Base-by-base conservation (phyloP, 2,329 filamentous ascomycete genomes). In the Raffaelea arxii region DNA sequence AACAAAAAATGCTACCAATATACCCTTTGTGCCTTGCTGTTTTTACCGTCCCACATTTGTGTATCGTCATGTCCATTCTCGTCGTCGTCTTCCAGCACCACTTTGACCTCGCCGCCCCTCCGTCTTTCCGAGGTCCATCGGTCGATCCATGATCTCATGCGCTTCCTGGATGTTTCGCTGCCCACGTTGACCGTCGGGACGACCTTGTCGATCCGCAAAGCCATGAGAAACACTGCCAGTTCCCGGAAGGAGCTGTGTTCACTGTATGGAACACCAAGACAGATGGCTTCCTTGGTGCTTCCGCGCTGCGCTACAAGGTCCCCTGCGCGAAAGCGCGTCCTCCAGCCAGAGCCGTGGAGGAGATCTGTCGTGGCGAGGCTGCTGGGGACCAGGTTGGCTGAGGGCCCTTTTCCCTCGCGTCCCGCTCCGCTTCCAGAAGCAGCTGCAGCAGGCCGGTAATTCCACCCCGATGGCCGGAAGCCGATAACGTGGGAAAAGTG, bases 171-270 rank as follows among this genome's bases (percentile, higher is more conserved):
- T 46, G 66, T 62, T 49, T 80, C 78, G 56, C 72, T 80, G 2
- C 78, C 78, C 1, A 83, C 75, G 48, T 98, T 97, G 4, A 98
- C 92, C 0, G 92, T 98, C 0, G 92, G 92, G 16, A 98, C 84
- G 6, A 98, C 78, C 64, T 83, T 86, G 53, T 91, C 89, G 53
- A 98, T 94, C 47, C 86, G 71, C 62, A 98, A 62, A 19, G 83
- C 78, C 72, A 92, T 92, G 55, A 91, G 78, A 60, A 98, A 98
- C 76, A 97, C 83, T 1, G 88, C 91, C 59, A 98, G 65, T 69
- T 98, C 92, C 36, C 91, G 75, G 60, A 98, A 98, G 51, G 86
- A 94, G 62, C 86, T 92, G 62, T 98, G 92, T 67, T 98, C 92
- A 44, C 84, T 90, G 61, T 98, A 98, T 2, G 92, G 92, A 2